phyloP scores from a whole-genome alignment of 2,329 filamentous ascomycete species.

The Pseudocercospora fuligena region DNA sequence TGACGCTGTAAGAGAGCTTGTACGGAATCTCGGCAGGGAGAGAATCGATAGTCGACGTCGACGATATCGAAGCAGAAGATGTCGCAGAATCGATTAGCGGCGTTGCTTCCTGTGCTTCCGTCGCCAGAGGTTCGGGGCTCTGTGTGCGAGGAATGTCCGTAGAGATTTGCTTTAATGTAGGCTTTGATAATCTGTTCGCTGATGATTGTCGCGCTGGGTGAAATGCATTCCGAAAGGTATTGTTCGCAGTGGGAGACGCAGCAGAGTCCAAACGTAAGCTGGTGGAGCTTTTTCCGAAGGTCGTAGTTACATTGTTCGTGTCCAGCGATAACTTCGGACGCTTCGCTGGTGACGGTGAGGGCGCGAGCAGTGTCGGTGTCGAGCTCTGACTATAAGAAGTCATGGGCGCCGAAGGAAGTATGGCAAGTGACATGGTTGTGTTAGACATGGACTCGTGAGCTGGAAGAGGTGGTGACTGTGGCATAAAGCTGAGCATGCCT shows the following conservation, averaged over 20 bases:
- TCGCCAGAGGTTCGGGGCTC: neutral
- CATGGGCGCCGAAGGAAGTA: constrained; percentile 42
- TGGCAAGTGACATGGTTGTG: constrained; percentile 53
- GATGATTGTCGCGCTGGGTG: constrained; percentile 43
- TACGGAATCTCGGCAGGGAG: constrained; percentile 47
- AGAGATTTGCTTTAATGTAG: constrained; percentile 42
- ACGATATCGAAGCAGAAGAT: constrained; percentile 43
- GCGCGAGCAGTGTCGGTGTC: constrained; percentile 25
- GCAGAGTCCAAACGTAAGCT: constrained; percentile 59
- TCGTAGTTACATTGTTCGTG: constrained; percentile 52
- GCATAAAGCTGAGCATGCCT: constrained; percentile 42
- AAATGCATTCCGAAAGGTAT: constrained; percentile 67
- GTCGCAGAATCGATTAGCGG: constrained; percentile 39
- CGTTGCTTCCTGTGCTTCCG: constrained; percentile 17
- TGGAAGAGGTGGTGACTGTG: constrained; percentile 36
- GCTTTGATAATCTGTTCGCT: constrained; percentile 31
- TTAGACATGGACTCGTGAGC: constrained; percentile 32
- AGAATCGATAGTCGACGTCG: constrained; percentile 42
- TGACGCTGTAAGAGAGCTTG: constrained; percentile 51
- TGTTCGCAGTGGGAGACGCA: constrained; percentile 64
- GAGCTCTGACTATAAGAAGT: constrained; percentile 32
- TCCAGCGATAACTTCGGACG: constrained; percentile 66
- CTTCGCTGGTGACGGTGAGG: constrained; percentile 38
- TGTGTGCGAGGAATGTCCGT: constrained; percentile 15
- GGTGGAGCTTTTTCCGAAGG: constrained; percentile 61